Evolutionary conservation across 495 filamentous ascomycete genomes (phyloP).

Genomic region (Immersiella caudata): DNA sequence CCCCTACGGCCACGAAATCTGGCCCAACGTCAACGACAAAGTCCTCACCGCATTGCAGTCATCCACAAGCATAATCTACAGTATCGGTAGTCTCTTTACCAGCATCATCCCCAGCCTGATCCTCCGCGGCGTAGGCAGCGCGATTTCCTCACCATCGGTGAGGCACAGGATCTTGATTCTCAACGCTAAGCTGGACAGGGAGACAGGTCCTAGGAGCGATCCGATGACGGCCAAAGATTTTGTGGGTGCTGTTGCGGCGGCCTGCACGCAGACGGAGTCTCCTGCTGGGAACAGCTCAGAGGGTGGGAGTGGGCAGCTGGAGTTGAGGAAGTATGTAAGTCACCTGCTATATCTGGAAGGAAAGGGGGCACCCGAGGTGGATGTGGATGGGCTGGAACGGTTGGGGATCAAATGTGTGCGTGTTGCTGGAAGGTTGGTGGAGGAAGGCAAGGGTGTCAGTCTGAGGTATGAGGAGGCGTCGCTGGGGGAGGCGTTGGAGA

Average conservation of each 20-base stretch:
- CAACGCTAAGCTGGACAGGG: slow-evolving; percentile 80
- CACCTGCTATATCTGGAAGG: slow-evolving; percentile 84
- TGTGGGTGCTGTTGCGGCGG: slow-evolving; percentile 72
- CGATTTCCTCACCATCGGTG: slow-evolving; percentile 47
- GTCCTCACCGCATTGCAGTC: slow-evolving; percentile 66
- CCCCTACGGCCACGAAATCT: slow-evolving; percentile 89
- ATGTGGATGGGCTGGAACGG: slow-evolving; percentile 61
- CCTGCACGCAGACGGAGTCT: slow-evolving; percentile 47
- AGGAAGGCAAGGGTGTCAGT: slow-evolving; percentile 43
- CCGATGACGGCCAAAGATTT: slow-evolving; percentile 77
- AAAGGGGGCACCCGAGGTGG: slow-evolving; percentile 60
- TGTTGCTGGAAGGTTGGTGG: slow-evolving; percentile 70
- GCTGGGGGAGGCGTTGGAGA: slow-evolving; percentile 74
- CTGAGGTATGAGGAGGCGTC: slow-evolving; percentile 78
- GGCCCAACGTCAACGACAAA: slow-evolving; percentile 75
- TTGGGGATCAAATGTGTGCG: slow-evolving; percentile 77
- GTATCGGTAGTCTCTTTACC: slow-evolving; percentile 88
- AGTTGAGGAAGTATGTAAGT: slow-evolving; percentile 66
- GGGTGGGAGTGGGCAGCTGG: slow-evolving; percentile 39
- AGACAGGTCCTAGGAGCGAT: slow-evolving; percentile 67
- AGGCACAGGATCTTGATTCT: slow-evolving; percentile 81
- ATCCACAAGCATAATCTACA: slow-evolving; percentile 76
- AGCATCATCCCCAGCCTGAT: slow-evolving; percentile 75
- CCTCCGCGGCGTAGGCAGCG: slow-evolving; percentile 63
- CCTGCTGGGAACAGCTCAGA: slow-evolving; percentile 44